phyloP scores from a whole-genome alignment of 331 rosid species.

The Phaseolus coccineus region DNA sequence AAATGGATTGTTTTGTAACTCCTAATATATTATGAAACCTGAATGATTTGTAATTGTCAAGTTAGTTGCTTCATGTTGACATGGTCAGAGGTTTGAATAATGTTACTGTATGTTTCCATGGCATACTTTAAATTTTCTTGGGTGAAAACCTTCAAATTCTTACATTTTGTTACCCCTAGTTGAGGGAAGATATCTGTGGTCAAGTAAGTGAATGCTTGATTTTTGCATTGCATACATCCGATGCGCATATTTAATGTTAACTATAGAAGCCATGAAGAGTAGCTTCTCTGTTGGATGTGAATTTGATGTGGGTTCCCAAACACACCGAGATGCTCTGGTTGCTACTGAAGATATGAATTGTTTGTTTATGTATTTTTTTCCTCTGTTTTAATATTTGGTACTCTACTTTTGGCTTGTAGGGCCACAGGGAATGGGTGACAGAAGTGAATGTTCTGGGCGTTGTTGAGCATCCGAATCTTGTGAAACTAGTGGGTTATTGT shows the following conservation, averaged over 20 bases:
- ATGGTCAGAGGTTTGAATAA: conserved; percentile 31
- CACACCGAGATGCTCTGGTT: conserved; percentile 2
- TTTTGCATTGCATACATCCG: neutral
- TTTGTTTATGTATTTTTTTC: neutral
- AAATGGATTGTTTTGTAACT: no score
- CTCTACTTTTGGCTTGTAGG: conserved; percentile 58
- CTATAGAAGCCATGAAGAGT: neutral
- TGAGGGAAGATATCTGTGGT: neutral
- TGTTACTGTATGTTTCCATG: neutral
- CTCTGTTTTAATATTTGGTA: conserved; percentile 9
- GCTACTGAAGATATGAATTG: conserved; percentile 17
- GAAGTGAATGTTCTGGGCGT: conserved; percentile 97
- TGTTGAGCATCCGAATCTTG: conserved; percentile 97
- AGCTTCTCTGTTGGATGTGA: neutral
- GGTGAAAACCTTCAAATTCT: no score
- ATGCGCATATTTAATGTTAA: neutral
- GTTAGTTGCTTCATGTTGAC: conserved; percentile 28
- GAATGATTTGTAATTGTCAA: conserved; percentile 23
- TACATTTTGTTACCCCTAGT: no score
- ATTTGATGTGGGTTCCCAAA: neutral
- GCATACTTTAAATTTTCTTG: no score
- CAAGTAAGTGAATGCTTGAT: neutral
- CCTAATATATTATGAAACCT: neutral
- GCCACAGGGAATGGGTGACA: conserved; percentile 99
- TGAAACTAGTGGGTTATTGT: conserved; percentile 92